Percentiles rank a stretch among this genome's conserved stretches.
Conservation (phyloP, 345 rosid genomes). For the Populus deltoides region DNA sequence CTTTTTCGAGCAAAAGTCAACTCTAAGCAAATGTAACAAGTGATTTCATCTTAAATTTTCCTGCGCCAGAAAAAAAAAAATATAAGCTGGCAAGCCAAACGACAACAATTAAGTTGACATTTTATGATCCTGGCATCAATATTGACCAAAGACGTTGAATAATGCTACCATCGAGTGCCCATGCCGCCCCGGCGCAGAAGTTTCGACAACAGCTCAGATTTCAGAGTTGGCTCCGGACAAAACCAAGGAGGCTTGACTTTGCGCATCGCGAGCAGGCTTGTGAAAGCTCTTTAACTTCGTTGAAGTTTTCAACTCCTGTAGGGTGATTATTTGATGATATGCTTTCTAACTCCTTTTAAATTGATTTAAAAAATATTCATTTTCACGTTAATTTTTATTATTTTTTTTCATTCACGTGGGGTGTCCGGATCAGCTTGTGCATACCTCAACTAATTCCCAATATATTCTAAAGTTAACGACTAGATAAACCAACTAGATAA, state of each 20-base stretch:
- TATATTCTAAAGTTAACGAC: accelerated
- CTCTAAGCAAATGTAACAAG: not conserved
- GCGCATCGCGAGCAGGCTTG: not conserved
- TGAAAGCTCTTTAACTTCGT: not conserved
- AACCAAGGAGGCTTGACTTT: not conserved
- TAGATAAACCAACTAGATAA: accelerated
- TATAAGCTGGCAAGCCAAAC: not conserved
- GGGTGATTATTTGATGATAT: too few species aligned
- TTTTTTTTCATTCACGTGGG: too few species aligned
- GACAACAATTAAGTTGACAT: not conserved
- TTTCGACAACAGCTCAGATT: not conserved
- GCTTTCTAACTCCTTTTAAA: too few species aligned
- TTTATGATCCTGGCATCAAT: too few species aligned
- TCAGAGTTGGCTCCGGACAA: not conserved
- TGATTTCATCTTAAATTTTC: not conserved
- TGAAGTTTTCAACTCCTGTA: too few species aligned
- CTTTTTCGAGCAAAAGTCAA: not conserved
- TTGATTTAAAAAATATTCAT: too few species aligned
- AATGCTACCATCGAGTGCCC: not conserved
- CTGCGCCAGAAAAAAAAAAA: not conserved
- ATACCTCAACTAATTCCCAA: accelerated
- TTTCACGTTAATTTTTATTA: too few species aligned
- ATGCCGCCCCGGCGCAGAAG: not conserved
- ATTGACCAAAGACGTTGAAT: not conserved
- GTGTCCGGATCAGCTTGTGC: too few species aligned